phyloP scores from a whole-genome alignment of 2,329 filamentous ascomycete species.

The Phaeomoniella chlamydospora region DNA sequence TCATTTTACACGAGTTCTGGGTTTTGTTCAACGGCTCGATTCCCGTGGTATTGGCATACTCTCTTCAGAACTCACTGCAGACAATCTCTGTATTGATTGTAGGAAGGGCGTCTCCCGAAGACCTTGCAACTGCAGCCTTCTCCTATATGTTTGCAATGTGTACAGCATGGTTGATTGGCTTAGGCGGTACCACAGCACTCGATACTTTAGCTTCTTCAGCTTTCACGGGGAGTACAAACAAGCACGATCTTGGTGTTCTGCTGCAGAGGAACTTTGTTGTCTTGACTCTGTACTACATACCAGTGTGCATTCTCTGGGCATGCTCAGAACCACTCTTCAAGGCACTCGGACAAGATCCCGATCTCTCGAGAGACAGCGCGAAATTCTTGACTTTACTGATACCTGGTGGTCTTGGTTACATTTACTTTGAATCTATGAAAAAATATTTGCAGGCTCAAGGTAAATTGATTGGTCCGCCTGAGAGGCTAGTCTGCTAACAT shows the following conservation, averaged over 20 bases:
- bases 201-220: slow-evolving; percentile 73
- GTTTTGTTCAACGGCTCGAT: slow-evolving; percentile 54
- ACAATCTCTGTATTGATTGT: slow-evolving; percentile 71
- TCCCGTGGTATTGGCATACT: slow-evolving; percentile 73
- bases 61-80: slow-evolving; percentile 72
- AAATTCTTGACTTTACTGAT: slow-evolving; percentile 59
- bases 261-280: slow-evolving; percentile 65
- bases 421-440: slow-evolving; percentile 71
- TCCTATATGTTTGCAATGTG: slow-evolving; percentile 92
- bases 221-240: slow-evolving; percentile 69
- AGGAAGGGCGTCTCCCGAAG: slow-evolving; percentile 63
- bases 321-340: slow-evolving; percentile 62
- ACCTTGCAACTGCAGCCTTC: slow-evolving; percentile 69
- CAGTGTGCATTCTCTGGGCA: slow-evolving; percentile 60
- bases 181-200: slow-evolving; percentile 73
- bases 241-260: slow-evolving; percentile 62
- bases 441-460: slow-evolving; percentile 42
- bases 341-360: slow-evolving; percentile 61
- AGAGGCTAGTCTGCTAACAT: slow-evolving; percentile 9
- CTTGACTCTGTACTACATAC: slow-evolving; percentile 55
- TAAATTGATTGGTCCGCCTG: slow-evolving; percentile 21
- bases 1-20: slow-evolving; percentile 45
- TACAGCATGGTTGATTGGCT: slow-evolving; percentile 71
- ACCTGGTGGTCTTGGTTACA: slow-evolving; percentile 70
- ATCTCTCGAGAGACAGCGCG: slow-evolving; percentile 59